Conservation (phyloP, 169 alveolate species). For the Eimeria praecox region DNA sequence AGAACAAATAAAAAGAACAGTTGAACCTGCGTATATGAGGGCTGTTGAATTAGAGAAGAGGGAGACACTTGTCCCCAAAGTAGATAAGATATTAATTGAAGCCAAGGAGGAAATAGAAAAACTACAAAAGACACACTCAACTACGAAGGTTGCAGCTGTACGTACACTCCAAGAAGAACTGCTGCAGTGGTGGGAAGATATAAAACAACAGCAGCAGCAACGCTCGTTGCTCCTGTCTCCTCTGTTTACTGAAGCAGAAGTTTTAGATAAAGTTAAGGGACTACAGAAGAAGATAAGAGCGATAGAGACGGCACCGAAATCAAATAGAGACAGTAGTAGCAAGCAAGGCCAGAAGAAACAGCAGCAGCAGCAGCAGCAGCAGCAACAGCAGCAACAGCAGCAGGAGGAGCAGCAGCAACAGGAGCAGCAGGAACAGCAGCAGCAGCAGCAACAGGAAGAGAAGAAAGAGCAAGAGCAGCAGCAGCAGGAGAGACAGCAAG, state of each 20-base stretch:
- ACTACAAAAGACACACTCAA: no score
- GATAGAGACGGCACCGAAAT: no score
- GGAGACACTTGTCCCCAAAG: neutral
- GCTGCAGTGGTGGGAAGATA: slow-evolving; percentile 75
- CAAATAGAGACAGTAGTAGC: no score
- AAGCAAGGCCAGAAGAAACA: no score
- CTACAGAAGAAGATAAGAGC: neutral
- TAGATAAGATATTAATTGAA: slow-evolving; percentile 39
- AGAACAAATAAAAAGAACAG: slow-evolving; percentile 6
- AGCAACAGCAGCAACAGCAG: no score
- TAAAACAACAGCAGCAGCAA: neutral
- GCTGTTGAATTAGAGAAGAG: slow-evolving; percentile 62
- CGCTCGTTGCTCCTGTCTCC: slow-evolving; percentile 33
- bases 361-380: no score
- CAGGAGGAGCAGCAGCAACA: slow-evolving; percentile 28
- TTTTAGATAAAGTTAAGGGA: slow-evolving; percentile 25
- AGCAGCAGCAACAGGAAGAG: no score
- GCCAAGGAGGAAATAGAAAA: no score
- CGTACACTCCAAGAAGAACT: slow-evolving; percentile 25
- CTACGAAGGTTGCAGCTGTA: neutral
- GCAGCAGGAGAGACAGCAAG: neutral
- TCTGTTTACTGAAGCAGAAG: slow-evolving; percentile 76
- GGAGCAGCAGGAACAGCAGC: neutral
- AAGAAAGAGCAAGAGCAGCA: neutral
- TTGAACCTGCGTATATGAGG: slow-evolving; percentile 58